Evolutionary conservation across 2,329 filamentous ascomycete genomes (phyloP), one percentile per base, ranked within the genome.

Genomic region (Trichoderma sp.): DNA sequence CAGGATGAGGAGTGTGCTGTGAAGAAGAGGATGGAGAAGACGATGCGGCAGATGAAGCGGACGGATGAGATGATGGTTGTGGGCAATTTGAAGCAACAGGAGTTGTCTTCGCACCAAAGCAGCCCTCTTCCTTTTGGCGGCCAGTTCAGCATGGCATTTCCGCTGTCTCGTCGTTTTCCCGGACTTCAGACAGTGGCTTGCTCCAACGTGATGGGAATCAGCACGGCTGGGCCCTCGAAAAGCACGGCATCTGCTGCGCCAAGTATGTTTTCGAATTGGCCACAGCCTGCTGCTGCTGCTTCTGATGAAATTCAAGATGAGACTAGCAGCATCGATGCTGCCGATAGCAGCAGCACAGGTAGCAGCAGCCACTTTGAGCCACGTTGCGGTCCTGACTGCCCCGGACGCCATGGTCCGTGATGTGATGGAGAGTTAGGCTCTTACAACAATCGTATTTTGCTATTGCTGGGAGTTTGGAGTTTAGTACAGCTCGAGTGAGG

Each of bases 231-330:
- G 13, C n/a, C 24, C 21, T 32, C 51, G 14, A 56, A 26, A n/a
- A 46, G 26, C n/a, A 65, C 34, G 4, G 7, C 34, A 10, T 46
- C 24, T 18, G 24, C 61, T 13, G n/a, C 26, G 11, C 13, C 26
- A 24, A 69, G 67, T 32, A 14, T 30, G 16, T 69, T 69, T 39
- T 28, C 59, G 10, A 66, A 69, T 10, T 69, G 67, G 67, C 67
- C 67, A 2, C 28, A 32, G 30, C 34, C 59, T 26, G 46, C 32
- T n/a, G 24, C 32, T n/a, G 24, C 37, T 13, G n/a, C 51, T 1
- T 2, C 14, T 13, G 39, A 65, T 13, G 52, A 8, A 8, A 8
- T 11, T 16, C 24, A 32, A 11, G 61, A 65, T 28, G 18, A 16
- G 11, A 13, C 4, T 10, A 16, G 4, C 7, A 58, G n/a, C 34